Percentiles rank a stretch among this genome's conserved stretches.
These are phyloP conservation scores for Cladosporium sp. DNA, from an alignment of 2,329 filamentous ascomycete species.

Conservation along the genomic window DNA sequence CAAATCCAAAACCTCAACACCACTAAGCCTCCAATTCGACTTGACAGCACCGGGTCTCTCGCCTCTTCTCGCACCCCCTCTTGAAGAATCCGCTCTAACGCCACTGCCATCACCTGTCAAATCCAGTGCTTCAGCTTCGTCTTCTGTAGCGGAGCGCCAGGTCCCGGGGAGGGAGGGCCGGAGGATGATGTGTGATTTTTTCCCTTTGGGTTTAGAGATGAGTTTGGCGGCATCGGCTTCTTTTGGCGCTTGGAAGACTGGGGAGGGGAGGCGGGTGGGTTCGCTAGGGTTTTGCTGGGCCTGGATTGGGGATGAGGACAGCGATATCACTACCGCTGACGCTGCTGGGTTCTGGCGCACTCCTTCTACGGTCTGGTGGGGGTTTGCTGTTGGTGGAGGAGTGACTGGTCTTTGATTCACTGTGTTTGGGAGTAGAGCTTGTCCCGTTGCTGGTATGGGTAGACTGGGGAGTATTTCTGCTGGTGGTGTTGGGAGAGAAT, in stretches of 20 bases:
- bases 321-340: background rate
- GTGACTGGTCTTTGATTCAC: background rate
- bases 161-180: conserved; percentile 29
- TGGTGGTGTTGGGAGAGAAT: conserved; percentile 3
- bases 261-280: conserved; percentile 10
- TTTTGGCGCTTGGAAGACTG: too few species aligned
- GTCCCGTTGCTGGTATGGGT: background rate
- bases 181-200: conserved; percentile 26
- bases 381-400: background rate
- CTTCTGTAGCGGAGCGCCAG: conserved; percentile 28
- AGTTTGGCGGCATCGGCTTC: conserved; percentile 1
- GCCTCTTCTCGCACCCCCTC: background rate
- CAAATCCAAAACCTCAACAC: conserved; percentile 33
- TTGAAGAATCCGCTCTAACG: conserved; percentile 8
- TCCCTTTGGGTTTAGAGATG: background rate
- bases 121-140: conserved; percentile 25
- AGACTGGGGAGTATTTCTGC: background rate
- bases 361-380: background rate
- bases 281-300: conserved; percentile 1
- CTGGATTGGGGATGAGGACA: conserved; percentile 3
- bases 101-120: conserved; percentile 25
- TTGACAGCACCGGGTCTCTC: conserved; percentile 13
- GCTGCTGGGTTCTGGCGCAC: too few species aligned
- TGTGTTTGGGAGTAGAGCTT: too few species aligned
- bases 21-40: conserved; percentile 30